Percentiles rank a stretch among this genome's conserved stretches.
These are phyloP conservation scores for Chlorociboria aeruginascens DNA, from an alignment of 495 filamentous ascomycete species.

Conservation along the genomic window DNA sequence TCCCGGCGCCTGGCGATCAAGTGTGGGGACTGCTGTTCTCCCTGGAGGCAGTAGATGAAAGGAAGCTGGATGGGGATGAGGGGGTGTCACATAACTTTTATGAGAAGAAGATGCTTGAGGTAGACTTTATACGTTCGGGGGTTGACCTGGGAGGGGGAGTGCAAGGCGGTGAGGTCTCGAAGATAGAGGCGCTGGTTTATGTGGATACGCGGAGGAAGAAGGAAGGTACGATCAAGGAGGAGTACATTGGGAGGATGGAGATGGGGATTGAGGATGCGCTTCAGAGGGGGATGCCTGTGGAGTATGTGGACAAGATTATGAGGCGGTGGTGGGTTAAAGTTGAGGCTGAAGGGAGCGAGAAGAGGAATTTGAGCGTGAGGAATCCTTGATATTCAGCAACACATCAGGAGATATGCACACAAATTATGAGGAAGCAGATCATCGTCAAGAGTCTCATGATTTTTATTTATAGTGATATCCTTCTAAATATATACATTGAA, in stretches of 20 bases:
- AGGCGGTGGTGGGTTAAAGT: conserved; percentile 10
- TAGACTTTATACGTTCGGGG: conserved; percentile 5
- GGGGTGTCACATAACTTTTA: conserved; percentile 49
- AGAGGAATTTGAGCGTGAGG: neutral
- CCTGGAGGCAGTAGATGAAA: conserved; percentile 32
- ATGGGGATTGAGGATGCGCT: conserved; percentile 12
- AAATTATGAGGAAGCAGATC: too few relatives aligned
- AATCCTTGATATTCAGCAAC: conserved; percentile 14
- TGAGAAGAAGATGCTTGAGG: conserved; percentile 23
- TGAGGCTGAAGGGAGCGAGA: neutral
- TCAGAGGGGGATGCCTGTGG: conserved; percentile 6
- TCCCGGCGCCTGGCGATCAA: conserved; percentile 13
- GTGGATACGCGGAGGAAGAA: conserved; percentile 1
- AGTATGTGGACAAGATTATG: conserved; percentile 8
- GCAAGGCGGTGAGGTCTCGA: too few relatives aligned
- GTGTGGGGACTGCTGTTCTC: conserved; percentile 39
- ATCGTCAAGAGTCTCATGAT: too few relatives aligned
- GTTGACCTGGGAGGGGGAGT: neutral
- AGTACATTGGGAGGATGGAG: conserved; percentile 15
- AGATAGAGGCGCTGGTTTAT: conserved; percentile 10
- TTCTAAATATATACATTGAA: too few relatives aligned
- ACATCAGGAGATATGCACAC: too few relatives aligned
- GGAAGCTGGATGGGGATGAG: conserved; percentile 36
- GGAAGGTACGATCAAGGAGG: conserved; percentile 4
- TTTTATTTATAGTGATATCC: too few relatives aligned